Evolutionary conservation across 768 basidiomycete genomes (phyloP), one percentile per base, ranked within the genome.

Genomic region (Chalciporus pseudorubinellus): DNA sequence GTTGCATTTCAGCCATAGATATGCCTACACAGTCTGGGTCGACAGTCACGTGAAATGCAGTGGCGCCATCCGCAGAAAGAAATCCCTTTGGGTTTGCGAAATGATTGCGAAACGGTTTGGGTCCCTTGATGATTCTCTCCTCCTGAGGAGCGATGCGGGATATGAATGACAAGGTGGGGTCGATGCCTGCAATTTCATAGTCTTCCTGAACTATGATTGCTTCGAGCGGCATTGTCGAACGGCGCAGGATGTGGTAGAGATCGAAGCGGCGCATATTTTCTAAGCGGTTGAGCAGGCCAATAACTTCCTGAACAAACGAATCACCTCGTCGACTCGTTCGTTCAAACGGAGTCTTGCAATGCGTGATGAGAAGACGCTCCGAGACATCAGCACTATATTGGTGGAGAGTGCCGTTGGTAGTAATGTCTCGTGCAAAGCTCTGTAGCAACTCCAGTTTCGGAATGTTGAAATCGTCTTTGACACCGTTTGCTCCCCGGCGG

Each of bases 381-480:
- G 40, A 24, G 2, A 62, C 51, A 18, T 70, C 66, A 3, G 68
- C 66, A 20, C 61, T 67, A 41, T 52, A 67, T 18, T 66, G 64
- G 14, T 66, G 58, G 6, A 59, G 39, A 0, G 58, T 19, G 6
- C 67, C 64, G 7, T 58, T 53, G 3, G 34, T n/a, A 5, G 16
- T n/a, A 24, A 66, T 66, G 1, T 55, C 40, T 5, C 24, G 16
- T 0, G 50, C 31, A 34, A 66, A 56, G 26, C 55, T 51, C 10
- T 46, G 44, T 13, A 60, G 14, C 0, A 50, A 11, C 19, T 55
- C 31, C 1, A 55, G 26, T 14, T 55, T 55, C 1, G 40, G 48
- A 6, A 55, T 55, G 2, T 43, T 46, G 21, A 55, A 55, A 13
- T 55, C 31, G 3, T 47, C 20, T n/a, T 39, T 55, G 6, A 28